phyloP scores from a whole-genome alignment of 495 filamentous ascomycete species.

The Penicillium parvum region DNA sequence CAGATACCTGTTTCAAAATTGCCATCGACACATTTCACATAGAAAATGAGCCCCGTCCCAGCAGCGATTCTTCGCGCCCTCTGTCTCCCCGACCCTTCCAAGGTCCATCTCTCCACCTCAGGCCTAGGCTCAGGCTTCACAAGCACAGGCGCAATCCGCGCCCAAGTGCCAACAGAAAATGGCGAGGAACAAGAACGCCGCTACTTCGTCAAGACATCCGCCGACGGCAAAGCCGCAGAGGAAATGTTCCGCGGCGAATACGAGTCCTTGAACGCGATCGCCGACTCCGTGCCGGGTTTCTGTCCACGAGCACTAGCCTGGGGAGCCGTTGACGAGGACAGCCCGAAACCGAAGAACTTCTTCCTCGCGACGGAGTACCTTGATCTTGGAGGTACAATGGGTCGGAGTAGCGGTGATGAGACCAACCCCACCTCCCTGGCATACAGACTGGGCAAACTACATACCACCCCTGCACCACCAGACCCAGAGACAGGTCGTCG shows the following conservation, averaged over 20 bases:
- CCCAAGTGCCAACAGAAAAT: constrained; percentile 32
- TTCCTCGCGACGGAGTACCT: constrained; percentile 85
- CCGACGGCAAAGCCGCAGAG: constrained; percentile 53
- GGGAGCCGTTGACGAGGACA: constrained; percentile 53
- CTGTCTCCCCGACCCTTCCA: constrained; percentile 52
- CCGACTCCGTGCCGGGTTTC: constrained; percentile 62
- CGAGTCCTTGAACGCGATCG: constrained; percentile 76
- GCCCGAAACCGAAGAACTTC: constrained; percentile 35
- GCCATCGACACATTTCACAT: no score
- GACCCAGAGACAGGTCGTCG: constrained; percentile 48
- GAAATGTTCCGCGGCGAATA: constrained; percentile 87
- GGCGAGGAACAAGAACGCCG: constrained; percentile 50
- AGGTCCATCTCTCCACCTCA: constrained; percentile 51
- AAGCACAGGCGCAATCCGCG: constrained; percentile 64
- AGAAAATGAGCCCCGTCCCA: constrained; percentile 42
- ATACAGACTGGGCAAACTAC: constrained; percentile 70
- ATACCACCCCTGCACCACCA: constrained; percentile 67
- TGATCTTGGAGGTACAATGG: constrained; percentile 44
- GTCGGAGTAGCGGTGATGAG: constrained; percentile 25
- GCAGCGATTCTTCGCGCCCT: constrained; percentile 60
- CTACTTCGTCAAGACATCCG: constrained; percentile 80
- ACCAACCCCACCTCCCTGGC: constrained; percentile 49
- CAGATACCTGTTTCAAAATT: no score
- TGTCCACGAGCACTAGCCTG: constrained; percentile 69
- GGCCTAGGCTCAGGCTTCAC: constrained; percentile 71